phyloP scores from a whole-genome alignment of 805 yeast genomes.

The Torulaspora maleeae region DNA sequence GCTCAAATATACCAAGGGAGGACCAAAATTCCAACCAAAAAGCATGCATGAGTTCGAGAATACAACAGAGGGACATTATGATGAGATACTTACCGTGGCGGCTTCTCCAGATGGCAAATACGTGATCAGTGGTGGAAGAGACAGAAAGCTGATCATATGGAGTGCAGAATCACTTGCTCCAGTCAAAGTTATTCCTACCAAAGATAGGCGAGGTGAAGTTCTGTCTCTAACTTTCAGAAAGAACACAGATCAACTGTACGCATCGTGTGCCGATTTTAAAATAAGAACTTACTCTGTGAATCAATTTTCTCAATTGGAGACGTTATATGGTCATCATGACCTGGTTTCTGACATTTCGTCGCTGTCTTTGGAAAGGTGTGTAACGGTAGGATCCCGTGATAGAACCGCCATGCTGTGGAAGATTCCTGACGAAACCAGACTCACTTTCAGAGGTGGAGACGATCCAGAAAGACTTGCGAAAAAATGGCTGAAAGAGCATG shows the following conservation, averaged over 20 bases:
- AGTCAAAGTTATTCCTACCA: slow-evolving; percentile 70
- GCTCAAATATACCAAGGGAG: slow-evolving; percentile 62
- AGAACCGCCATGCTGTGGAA: slow-evolving; percentile 96
- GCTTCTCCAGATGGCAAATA: slow-evolving; percentile 82
- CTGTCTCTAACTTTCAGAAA: slow-evolving; percentile 73
- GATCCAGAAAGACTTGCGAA: slow-evolving; percentile 41
- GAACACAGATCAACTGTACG: slow-evolving; percentile 78
- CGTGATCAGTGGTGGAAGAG: slow-evolving; percentile 88
- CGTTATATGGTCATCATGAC: slow-evolving; percentile 94
- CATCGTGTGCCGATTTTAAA: slow-evolving; percentile 87
- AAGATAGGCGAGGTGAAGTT: slow-evolving; percentile 65
- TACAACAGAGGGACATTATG: slow-evolving; percentile 66
- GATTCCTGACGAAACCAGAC: slow-evolving; percentile 88
- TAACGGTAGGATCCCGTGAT: slow-evolving; percentile 93
- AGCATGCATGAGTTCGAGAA: slow-evolving; percentile 41
- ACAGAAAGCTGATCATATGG: slow-evolving; percentile 79
- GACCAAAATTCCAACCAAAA: slow-evolving; percentile 41
- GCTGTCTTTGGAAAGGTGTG: slow-evolving; percentile 81
- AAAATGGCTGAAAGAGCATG: slow-evolving; percentile 35
- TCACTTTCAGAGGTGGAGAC: slow-evolving; percentile 92
- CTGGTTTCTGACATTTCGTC: slow-evolving; percentile 77
- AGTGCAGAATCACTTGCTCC: slow-evolving; percentile 73
- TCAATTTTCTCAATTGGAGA: slow-evolving; percentile 85
- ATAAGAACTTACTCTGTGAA: slow-evolving; percentile 81
- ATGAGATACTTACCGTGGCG: slow-evolving; percentile 71